Evolutionary conservation across 345 rosid species (phyloP), one percentile per base, ranked within the genome.

Genomic region (Geranium brycei): DNA sequence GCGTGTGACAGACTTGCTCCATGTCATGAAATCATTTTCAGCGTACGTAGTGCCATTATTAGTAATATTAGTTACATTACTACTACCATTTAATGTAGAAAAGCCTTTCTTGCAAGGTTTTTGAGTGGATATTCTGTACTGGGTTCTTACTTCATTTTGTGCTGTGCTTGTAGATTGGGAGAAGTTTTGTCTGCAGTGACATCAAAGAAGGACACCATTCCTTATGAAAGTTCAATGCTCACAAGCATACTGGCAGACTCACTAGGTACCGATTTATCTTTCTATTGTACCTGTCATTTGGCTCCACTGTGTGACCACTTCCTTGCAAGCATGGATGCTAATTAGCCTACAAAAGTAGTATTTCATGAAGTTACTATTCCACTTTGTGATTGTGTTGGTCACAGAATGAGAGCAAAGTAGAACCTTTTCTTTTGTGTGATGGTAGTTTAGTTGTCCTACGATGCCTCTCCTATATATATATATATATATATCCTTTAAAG

Each of bases 161-260:
- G 61, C 62, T 73, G 51, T 65, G 57, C 68, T 53, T 80, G 86
- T 64, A 93, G 99, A 87, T 81, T 93, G 81, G 97, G 96, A 75
- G 99, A 93, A 86, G 96, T 89, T 69, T 79, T 93, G 65, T 89
- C 95, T 58, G 72, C 96, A 58, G 69, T 93, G 81, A 87, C 96
- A 13, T 85, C 96, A 63, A 86, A 77, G 75, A 89, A 85, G 80
- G 91, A 87, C 61, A 71, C 51, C 62, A 65, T 93, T 73, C 97
- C 97, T 57, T 93, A 87, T 67, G 99, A 82, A 75, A 87, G 87
- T 75, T 93, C 99, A 64, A 73, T 82, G 81, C 90, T 93, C 59
- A 93, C 99, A 18, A 82, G 73, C 66, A 65, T 89, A 67, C 86
- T 93, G 73, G 83, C 89, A 17, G 99, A 93, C 71, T 89, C 97